These are phyloP conservation scores for Knoxdaviesia capensis DNA, from an alignment of 2,329 filamentous ascomycete species.

Conservation along the genomic window DNA sequence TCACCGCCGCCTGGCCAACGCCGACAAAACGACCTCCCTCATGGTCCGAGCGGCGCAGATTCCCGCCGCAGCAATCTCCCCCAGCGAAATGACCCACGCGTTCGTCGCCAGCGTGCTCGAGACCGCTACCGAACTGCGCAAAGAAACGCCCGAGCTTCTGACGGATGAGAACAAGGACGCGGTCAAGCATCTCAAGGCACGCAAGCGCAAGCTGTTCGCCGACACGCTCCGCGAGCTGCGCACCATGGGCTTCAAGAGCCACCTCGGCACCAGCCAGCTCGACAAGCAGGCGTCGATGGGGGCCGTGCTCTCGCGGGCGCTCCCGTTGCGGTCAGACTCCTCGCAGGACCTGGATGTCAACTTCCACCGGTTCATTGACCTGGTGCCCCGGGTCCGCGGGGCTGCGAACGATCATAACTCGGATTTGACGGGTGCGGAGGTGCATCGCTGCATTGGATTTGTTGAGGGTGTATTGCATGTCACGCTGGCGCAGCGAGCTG, in stretches of 20 bases:
- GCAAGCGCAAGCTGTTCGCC: conserved; percentile 77
- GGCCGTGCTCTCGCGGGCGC: conserved; percentile 41
- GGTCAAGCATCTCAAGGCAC: conserved; percentile 75
- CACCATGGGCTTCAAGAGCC: conserved; percentile 76
- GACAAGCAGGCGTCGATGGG: conserved; percentile 53
- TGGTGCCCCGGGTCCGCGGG: conserved; percentile 47
- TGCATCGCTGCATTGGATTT: conserved; percentile 59
- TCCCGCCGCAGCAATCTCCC: conserved; percentile 30
- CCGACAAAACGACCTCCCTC: conserved; percentile 46
- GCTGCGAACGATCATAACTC: conserved; percentile 56
- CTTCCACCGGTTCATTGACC: conserved; percentile 60
- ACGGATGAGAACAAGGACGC: conserved; percentile 71
- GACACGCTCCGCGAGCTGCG: conserved; percentile 69
- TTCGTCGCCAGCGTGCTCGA: conserved; percentile 46
- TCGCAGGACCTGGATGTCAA: conserved; percentile 10
- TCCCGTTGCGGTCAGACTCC: conserved; percentile 14
- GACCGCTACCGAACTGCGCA: conserved; percentile 50
- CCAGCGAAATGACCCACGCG: conserved; percentile 36
- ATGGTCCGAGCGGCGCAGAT: conserved; percentile 46
- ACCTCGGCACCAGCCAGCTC: conserved; percentile 55
- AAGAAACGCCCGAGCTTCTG: conserved; percentile 58
- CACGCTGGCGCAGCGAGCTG: conserved; percentile 36
- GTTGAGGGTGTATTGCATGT: conserved; percentile 67
- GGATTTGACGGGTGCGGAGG: conserved; percentile 65
- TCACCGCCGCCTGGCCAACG: conserved; percentile 50